These are phyloP conservation scores for Penicillium rolfsii DNA, from an alignment of 2,329 filamentous ascomycete genomes.

Conservation along the genomic window DNA sequence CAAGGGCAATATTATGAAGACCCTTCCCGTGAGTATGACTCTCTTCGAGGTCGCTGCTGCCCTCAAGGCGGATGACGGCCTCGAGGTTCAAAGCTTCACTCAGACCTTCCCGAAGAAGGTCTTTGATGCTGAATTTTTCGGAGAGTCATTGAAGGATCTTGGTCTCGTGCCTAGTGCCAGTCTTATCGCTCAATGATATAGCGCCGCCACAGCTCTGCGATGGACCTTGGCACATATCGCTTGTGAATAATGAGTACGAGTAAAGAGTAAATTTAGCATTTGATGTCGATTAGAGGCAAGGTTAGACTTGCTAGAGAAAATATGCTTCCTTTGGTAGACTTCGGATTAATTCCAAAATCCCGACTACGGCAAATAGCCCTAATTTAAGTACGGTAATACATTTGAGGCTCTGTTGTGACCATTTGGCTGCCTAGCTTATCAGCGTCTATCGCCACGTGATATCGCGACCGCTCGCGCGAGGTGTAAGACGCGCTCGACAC, in stretches of 20 bases:
- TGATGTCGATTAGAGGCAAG: not conserved
- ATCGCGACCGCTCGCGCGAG: constrained; percentile 36
- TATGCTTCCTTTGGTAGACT: not conserved
- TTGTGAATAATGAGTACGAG: constrained; percentile 9
- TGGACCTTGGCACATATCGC: constrained; percentile 7
- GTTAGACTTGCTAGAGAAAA: not conserved
- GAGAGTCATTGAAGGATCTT: constrained; percentile 88
- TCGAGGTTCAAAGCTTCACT: constrained; percentile 73
- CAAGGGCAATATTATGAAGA: constrained; percentile 80
- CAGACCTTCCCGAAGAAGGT: constrained; percentile 87
- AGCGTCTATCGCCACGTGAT: constrained; percentile 36
- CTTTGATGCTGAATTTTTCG: constrained; percentile 76
- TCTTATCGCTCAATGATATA: constrained; percentile 66
- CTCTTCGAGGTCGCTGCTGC: constrained; percentile 87
- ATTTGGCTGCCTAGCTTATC: constrained; percentile 6
- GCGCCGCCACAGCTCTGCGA: not conserved
- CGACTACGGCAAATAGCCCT: not conserved
- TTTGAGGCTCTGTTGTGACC: constrained; percentile 1
- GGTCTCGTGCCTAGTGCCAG: constrained; percentile 90
- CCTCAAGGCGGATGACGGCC: constrained; percentile 70
- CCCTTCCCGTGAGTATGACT: constrained; percentile 84
- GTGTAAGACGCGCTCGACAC: constrained; percentile 26
- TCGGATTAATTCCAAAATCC: not conserved
- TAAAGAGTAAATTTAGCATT: not conserved
- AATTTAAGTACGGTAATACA: not conserved